Conservation (phyloP, 352 stramenopile genomes). For the Phytophthora tentaculata region DNA sequence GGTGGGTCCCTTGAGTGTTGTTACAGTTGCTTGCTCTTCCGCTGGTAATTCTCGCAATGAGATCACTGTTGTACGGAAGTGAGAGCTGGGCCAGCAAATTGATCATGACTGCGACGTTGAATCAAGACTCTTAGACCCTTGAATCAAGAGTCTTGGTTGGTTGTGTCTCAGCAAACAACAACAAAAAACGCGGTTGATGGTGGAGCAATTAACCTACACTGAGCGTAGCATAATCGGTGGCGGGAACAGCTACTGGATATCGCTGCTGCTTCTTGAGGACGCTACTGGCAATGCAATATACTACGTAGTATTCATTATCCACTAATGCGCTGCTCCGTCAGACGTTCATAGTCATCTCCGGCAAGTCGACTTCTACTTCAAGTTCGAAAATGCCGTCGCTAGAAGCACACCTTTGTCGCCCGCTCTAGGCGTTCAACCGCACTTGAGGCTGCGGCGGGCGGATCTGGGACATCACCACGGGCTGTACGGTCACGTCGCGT, state of each 20-base stretch:
- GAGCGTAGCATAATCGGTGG: conserved; percentile 20
- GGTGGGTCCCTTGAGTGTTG: background rate
- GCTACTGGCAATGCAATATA: conserved; percentile 14
- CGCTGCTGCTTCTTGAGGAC: conserved; percentile 1
- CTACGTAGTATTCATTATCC: conserved; percentile 35
- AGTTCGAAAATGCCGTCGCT: conserved; percentile 5
- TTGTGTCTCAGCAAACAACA: conserved; percentile 21
- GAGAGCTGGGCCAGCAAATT: no score
- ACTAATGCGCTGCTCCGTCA: conserved; percentile 8
- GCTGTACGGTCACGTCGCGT: conserved; percentile 36
- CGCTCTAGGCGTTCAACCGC: conserved; percentile 1
- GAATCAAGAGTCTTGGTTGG: no score
- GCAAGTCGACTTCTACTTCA: conserved; percentile 2
- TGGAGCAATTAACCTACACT: conserved; percentile 20
- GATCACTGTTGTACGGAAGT: background rate
- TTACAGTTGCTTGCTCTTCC: background rate
- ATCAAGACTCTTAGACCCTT: no score
- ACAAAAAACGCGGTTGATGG: conserved; percentile 23
- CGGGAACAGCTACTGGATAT: background rate
- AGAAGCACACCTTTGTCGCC: background rate
- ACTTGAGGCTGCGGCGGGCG: conserved; percentile 30
- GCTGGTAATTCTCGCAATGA: conserved; percentile 28
- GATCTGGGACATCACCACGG: conserved; percentile 37
- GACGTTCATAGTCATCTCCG: conserved; percentile 9
- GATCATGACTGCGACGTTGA: conserved; percentile 22